Base-by-base conservation (phyloP, 139 green algal species). In the Yamagishiella unicocca region DNA sequence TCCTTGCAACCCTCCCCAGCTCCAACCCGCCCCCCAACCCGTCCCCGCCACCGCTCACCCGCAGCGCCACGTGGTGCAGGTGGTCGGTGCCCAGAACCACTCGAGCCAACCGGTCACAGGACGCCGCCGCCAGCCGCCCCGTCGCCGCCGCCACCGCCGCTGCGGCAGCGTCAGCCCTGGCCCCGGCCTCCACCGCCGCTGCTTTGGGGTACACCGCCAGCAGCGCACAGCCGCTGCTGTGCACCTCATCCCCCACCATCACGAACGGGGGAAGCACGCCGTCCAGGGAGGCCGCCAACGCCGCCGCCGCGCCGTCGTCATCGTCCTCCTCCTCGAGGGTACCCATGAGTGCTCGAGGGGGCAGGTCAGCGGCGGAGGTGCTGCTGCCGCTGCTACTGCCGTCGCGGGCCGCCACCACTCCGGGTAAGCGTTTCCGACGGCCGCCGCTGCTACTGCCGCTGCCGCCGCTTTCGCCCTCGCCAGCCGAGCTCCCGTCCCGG, bases 171-270 rank as follows among this genome's bases (percentile, higher is more conserved):
- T 25, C 43, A 21, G 46, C 45, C 19, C 46, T 8, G 8, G 42
- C 29, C 21, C 43, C 6, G 17, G 38, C 40, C 25, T 38, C 40
- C 72, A n/a, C n/a, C n/a, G n/a, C n/a, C n/a, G 25, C n/a, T 6
- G 38, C 1, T 24, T 61, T 73, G 10, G 77, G 77, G 54, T 84
- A 84, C 14, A 73, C 14, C 9, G 79, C 79, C 29, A 85, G 55
- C 27, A 85, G 61, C 37, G 40, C 79, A 10, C 61, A 35, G n/a
- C 79, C 62, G 29, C 61, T 6, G 40, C 0, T 12, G 14, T 76
- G 29, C 29, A 85, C 27, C 61, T 85, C 6, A 4, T 22, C 24
- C 2, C 42, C 62, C 9, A 62, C 31, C 0, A 75, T 6, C 5
- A 76, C 8, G 79, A 46, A 85, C n/a, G 79, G 61, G 10, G 25